Evolutionary conservation across 345 rosid species (phyloP).

Genomic region (Salix exigua): DNA sequence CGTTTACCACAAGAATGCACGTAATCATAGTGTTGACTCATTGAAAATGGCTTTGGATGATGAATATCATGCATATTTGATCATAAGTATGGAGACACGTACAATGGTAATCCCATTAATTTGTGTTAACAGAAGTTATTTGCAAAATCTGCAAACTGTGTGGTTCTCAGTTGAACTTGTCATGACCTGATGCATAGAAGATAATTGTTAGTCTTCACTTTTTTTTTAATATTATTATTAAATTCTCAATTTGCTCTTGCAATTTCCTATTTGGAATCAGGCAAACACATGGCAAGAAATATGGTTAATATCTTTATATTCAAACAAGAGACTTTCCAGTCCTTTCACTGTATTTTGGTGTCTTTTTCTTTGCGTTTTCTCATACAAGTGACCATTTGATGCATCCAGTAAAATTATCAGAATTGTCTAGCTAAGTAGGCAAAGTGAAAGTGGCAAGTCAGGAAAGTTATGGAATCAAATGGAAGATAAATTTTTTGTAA

Average conservation of each 20-base stretch:
- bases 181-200: not conserved
- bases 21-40: slow-evolving; percentile 63
- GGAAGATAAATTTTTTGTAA: no score
- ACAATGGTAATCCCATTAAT: slow-evolving; percentile 66
- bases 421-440: no score
- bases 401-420: no score
- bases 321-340: not conserved
- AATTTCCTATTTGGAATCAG: not conserved
- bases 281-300: not conserved
- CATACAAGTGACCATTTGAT: not conserved
- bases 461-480: no score
- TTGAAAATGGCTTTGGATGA: slow-evolving; percentile 65
- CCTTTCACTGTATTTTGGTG: not conserved
- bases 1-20: slow-evolving; percentile 87
- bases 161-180: not conserved
- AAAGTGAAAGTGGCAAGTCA: no score
- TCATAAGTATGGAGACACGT: slow-evolving; percentile 89
- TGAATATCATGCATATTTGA: slow-evolving; percentile 96
- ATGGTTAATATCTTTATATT: not conserved
- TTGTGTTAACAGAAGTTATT: slow-evolving; percentile 5
- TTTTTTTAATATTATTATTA: not conserved
- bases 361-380: not conserved
- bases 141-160: not conserved
- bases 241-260: not conserved
- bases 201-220: not conserved